Conservation (phyloP, 495 filamentous ascomycete genomes). For the Penicillium daleae region DNA sequence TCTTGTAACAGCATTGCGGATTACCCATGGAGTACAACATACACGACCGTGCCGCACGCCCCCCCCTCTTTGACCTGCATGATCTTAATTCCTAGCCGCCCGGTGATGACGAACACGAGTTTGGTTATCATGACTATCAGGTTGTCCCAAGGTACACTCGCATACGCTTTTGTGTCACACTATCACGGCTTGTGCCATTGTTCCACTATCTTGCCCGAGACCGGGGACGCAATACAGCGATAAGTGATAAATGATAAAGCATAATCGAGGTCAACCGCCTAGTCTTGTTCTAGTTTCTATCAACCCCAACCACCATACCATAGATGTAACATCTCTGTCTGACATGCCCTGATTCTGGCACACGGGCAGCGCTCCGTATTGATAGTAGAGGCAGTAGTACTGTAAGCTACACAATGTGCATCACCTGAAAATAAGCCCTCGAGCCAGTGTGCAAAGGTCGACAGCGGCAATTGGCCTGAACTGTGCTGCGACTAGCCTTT, state of each 20-base stretch:
- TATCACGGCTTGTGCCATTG: background rate
- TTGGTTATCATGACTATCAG: background rate
- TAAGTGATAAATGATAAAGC: background rate
- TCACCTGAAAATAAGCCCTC: background rate
- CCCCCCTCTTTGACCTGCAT: constrained; percentile 7
- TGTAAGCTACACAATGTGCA: background rate
- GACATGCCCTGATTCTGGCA: background rate
- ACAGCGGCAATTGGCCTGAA: background rate
- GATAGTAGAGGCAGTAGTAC: background rate
- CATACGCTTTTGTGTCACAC: background rate
- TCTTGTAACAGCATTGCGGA: background rate
- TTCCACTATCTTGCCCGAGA: background rate
- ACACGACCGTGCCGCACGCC: background rate
- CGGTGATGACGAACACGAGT: constrained; percentile 8
- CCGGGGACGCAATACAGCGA: too few species aligned
- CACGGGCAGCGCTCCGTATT: background rate
- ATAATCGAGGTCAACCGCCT: background rate
- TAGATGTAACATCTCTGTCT: background rate
- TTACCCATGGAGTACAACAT: constrained; percentile 2
- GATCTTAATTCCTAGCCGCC: background rate
- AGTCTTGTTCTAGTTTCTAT: background rate
- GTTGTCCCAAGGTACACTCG: background rate
- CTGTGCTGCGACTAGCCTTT: background rate
- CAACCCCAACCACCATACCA: background rate
- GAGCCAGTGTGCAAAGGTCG: background rate